Evolutionary conservation across 257 asterid species (phyloP), one percentile per base, ranked within the genome.

Genomic region (Solanum okadae): DNA sequence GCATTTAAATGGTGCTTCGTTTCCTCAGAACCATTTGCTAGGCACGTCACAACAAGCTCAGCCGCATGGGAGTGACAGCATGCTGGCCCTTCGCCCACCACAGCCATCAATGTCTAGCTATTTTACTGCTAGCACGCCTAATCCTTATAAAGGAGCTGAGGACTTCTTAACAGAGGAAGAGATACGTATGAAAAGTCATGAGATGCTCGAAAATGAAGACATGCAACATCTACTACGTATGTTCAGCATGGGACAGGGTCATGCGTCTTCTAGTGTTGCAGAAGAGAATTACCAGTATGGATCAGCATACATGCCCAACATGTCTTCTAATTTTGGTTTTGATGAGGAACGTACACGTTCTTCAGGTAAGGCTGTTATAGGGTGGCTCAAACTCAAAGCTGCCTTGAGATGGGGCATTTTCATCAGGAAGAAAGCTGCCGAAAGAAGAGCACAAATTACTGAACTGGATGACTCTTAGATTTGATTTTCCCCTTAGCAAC

Each of bases 351-450:
- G 93, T 18, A 71, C 94, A 9, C 98, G 98, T 72, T 86, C 98
- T 37, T 94, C 98, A 70, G 99, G 99, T n/a, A 96, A 95, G 92
- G 99, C 99, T 77, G 98, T 95, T 88, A 96, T 96, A 18, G 99
- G 99, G 59, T 96, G 99, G 99, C 97, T 96, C 37, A 96, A 96
- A 87, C 98, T 96, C 38, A 96, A 96, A 93, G 98, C 98, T 52
- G 98, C 98, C 88, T 90, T 96, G 86, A 93, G 99, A 92, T 96
- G 99, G 99, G 98, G 99, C 37, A 95, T 96, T 88, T 96, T 96
- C 84, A 92, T 93, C 86, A 91, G 99, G 92, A 96, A 95, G 93
- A 93, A 95, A 91, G 99, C 98, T 81, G 98, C 99, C 20, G 98
- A 96, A 94, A 93, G 98, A 91, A 93, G 98, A 90, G 98, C 99